A percentile compares a stretch with the other conserved stretches of the same genome.
Conservation (phyloP, 768 basidiomycete genomes). For the Tricholoma sp. region DNA sequence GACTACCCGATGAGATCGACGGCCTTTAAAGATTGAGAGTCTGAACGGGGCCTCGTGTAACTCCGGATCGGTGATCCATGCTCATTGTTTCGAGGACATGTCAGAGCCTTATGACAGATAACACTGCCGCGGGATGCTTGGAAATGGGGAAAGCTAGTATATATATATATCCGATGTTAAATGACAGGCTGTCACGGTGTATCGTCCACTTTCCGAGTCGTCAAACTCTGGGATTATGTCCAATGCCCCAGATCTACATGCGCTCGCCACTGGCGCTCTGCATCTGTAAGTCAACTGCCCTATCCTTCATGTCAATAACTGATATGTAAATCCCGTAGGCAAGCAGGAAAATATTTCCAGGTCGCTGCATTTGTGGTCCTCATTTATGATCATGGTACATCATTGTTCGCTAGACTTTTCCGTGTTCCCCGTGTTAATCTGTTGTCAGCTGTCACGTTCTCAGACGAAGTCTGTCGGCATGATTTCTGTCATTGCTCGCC, state of each 20-base stretch:
- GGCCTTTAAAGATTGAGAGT: no score
- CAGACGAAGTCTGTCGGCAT: background rate
- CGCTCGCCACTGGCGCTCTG: background rate
- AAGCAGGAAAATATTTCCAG: background rate
- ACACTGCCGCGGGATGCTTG: no score
- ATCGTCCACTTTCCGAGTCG: no score
- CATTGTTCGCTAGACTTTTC: background rate
- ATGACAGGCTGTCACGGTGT: no score
- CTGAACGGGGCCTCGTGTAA: no score
- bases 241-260: background rate
- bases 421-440: background rate
- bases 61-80: no score
- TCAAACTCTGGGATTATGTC: background rate
- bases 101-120: no score
- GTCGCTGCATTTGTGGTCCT: background rate
- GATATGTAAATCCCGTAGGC: background rate
- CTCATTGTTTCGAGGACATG: no score
- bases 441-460: background rate
- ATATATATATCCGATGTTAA: background rate
- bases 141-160: no score
- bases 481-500: background rate
- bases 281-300: background rate
- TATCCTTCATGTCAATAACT: background rate
- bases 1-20: no score
- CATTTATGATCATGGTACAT: slow-evolving; percentile 1